A percentile compares a stretch with the other conserved stretches of the same genome.
These are phyloP conservation scores for Aspergillus melleus DNA, from an alignment of 2,329 filamentous ascomycete genomes.

Conservation along the genomic window DNA sequence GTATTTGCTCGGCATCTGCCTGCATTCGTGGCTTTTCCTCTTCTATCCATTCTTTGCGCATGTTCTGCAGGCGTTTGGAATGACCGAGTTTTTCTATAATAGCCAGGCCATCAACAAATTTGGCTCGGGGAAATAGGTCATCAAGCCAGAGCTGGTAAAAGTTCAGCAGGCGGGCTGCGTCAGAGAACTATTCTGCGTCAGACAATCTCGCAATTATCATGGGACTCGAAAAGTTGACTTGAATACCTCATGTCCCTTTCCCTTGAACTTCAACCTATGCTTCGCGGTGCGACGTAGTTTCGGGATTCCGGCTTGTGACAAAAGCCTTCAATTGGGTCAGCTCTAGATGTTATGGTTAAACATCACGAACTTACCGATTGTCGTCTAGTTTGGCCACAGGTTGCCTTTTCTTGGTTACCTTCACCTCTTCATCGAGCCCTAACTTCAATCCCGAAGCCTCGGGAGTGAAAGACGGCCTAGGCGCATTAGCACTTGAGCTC, in stretches of 20 bases:
- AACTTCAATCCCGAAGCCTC: slow-evolving; percentile 58
- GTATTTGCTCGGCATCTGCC: slow-evolving; percentile 3
- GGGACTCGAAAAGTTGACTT: neutral
- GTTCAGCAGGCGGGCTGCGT: slow-evolving; percentile 76
- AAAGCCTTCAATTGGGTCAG: slow-evolving; percentile 56
- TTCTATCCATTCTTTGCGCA: slow-evolving; percentile 80
- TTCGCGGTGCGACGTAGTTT: slow-evolving; percentile 72
- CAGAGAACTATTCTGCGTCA: slow-evolving; percentile 65
- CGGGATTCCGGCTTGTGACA: slow-evolving; percentile 80
- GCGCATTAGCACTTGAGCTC: slow-evolving; percentile 16
- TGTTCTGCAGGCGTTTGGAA: slow-evolving; percentile 72
- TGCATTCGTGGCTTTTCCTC: slow-evolving; percentile 52
- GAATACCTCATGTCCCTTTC: slow-evolving; percentile 85
- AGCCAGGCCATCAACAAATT: slow-evolving; percentile 81
- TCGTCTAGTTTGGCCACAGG: slow-evolving; percentile 88
- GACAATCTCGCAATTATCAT: neutral
- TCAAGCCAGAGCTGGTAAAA: slow-evolving; percentile 98
- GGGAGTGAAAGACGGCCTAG: slow-evolving; percentile 21
- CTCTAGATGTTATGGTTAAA: neutral
- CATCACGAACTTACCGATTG: slow-evolving; percentile 53
- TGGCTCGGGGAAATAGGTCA: slow-evolving; percentile 90
- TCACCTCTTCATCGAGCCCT: slow-evolving; percentile 84
- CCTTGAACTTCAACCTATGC: slow-evolving; percentile 74
- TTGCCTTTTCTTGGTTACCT: slow-evolving; percentile 72
- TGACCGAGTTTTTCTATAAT: slow-evolving; percentile 96